phyloP scores from a whole-genome alignment of 305 asterid species.

The Fraxinus dipetala region DNA sequence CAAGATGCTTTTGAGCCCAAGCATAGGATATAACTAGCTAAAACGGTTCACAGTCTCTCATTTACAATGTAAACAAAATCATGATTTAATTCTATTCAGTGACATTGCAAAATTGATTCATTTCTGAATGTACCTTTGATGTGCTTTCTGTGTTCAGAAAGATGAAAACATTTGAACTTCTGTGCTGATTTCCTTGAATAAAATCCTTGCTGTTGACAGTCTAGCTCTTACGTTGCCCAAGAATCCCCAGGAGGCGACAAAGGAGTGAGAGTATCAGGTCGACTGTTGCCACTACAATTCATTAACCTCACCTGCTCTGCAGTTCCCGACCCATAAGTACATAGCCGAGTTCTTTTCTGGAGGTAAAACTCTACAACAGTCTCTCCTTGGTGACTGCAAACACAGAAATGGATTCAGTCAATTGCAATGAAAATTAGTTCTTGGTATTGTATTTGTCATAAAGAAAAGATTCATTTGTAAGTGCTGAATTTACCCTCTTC shows the following conservation, averaged over 20 bases:
- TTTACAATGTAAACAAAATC: conserved; percentile 24
- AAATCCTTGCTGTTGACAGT: conserved; percentile 7
- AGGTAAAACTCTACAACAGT: conserved; percentile 79
- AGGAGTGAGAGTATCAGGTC: conserved; percentile 8
- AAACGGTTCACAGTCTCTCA: conserved; percentile 26
- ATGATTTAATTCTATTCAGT: background rate
- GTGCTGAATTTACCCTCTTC: conserved; percentile 48
- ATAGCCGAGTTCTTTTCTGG: conserved; percentile 46
- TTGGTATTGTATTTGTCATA: background rate
- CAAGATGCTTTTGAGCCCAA: conserved; percentile 18
- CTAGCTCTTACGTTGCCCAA: conserved; percentile 5
- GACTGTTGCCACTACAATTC: conserved; percentile 36
- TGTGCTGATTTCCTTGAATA: conserved; percentile 18
- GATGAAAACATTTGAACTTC: background rate
- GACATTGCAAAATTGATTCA: conserved; percentile 21
- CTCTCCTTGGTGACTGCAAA: conserved; percentile 88
- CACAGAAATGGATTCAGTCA: conserved; percentile 3
- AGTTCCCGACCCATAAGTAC: conserved; percentile 73
- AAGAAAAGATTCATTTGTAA: background rate
- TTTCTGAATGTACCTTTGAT: conserved; percentile 8
- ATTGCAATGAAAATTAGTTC: background rate
- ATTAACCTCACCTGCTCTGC: conserved; percentile 64
- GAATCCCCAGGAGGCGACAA: background rate
- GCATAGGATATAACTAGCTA: conserved; percentile 18
- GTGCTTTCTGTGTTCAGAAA: background rate